phyloP scores from a whole-genome alignment of 2,329 filamentous ascomycete genomes.

The Lecanicillium sp. region DNA sequence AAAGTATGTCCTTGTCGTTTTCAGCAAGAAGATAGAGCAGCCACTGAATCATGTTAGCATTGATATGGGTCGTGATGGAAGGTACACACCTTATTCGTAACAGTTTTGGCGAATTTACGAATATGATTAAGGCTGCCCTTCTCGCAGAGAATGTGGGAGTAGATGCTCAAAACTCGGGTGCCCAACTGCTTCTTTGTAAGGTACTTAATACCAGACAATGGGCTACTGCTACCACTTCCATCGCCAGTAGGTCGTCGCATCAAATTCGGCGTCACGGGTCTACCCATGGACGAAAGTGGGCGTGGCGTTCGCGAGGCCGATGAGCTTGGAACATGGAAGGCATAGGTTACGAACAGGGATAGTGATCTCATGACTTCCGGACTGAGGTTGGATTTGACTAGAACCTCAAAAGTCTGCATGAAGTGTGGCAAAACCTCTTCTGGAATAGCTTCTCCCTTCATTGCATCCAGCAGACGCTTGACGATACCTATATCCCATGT shows the following conservation, averaged over 20 bases:
- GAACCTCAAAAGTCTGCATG: slow-evolving; percentile 68
- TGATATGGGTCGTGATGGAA: neutral
- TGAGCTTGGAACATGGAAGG: slow-evolving; percentile 58
- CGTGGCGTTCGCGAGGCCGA: slow-evolving; percentile 48
- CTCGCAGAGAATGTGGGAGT: slow-evolving; percentile 71
- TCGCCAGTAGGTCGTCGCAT: slow-evolving; percentile 34
- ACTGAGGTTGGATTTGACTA: slow-evolving; percentile 75
- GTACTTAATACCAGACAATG: slow-evolving; percentile 28
- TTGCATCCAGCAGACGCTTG: slow-evolving; percentile 79
- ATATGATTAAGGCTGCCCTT: slow-evolving; percentile 62
- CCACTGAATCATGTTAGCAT: slow-evolving; percentile 53
- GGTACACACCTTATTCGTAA: slow-evolving; percentile 76
- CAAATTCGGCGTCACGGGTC: slow-evolving; percentile 36
- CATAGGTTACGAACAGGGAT: slow-evolving; percentile 88
- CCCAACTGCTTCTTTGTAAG: slow-evolving; percentile 66
- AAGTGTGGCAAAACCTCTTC: slow-evolving; percentile 69
- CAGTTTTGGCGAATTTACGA: slow-evolving; percentile 84
- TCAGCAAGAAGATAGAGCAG: slow-evolving; percentile 86
- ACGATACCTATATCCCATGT: slow-evolving; percentile 60
- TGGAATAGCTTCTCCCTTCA: slow-evolving; percentile 77
- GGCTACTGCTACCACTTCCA: slow-evolving; percentile 21
- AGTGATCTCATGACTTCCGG: slow-evolving; percentile 81
- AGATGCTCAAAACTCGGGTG: slow-evolving; percentile 68
- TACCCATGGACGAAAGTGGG: slow-evolving; percentile 31
- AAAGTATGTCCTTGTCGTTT: slow-evolving; percentile 74